These are phyloP conservation scores for Cruciata laevipes DNA, from an alignment of 257 asterid species.

Conservation along the genomic window DNA sequence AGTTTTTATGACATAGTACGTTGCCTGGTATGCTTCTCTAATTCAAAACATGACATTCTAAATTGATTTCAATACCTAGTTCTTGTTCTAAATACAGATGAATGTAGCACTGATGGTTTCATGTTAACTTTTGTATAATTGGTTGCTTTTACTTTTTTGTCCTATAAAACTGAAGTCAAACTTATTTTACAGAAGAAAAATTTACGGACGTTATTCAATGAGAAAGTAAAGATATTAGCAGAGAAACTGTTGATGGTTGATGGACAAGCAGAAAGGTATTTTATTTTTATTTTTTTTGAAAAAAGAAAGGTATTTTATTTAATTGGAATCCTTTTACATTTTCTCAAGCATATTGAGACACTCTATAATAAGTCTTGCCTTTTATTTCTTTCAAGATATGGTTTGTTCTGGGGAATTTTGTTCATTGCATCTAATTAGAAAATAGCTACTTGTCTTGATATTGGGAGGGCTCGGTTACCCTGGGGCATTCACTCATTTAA, in stretches of 20 bases:
- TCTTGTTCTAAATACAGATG: not conserved
- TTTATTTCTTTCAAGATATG: not conserved
- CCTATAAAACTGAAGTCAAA: constrained; percentile 38
- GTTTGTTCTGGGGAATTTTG: not conserved
- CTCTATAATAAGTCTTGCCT: not conserved
- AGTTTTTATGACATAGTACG: not conserved
- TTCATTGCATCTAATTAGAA: not conserved
- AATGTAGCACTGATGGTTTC: not conserved
- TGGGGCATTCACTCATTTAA: not conserved
- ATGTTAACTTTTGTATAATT: constrained; percentile 3
- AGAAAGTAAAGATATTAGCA: constrained; percentile 68
- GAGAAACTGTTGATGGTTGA: constrained; percentile 65
- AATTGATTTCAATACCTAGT: not conserved
- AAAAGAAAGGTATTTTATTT: constrained; percentile 43
- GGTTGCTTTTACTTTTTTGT: constrained; percentile 17
- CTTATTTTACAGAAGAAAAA: constrained; percentile 76
- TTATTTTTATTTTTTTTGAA: too few relatives aligned
- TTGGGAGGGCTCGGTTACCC: not conserved
- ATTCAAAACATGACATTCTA: constrained; percentile 1
- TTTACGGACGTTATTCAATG: constrained; percentile 56
- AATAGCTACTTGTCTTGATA: not conserved
- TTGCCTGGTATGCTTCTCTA: constrained; percentile 5
- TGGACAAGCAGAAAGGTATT: constrained; percentile 53
- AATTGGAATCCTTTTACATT: not conserved
- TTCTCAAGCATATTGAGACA: not conserved